Conservation (phyloP, 139 green algal species). For the Spirogloea muscicola region DNA sequence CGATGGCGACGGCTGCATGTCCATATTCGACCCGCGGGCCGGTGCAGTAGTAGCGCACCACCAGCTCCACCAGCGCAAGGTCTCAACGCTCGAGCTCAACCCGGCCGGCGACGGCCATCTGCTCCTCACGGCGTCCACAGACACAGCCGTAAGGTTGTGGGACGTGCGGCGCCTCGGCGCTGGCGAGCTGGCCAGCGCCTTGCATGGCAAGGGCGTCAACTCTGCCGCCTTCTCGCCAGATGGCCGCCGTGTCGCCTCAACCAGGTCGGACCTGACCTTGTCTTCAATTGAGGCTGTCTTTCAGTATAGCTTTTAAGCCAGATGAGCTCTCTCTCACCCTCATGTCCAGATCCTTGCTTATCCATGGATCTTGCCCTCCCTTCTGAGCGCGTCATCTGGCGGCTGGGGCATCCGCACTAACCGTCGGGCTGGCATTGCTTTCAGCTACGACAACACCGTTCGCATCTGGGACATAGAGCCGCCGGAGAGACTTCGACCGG, state of each 20-base stretch:
- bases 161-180: neutral
- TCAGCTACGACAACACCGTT: slow-evolving; percentile 30
- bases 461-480: neutral
- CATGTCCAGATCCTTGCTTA: neutral
- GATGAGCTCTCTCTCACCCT: neutral
- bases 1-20: neutral
- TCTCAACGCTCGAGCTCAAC: neutral
- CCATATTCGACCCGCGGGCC: neutral
- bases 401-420: too few species aligned
- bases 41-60: too few species aligned
- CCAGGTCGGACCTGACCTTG: neutral
- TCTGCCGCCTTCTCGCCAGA: slow-evolving; percentile 13
- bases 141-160: neutral
- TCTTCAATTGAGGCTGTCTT: neutral
- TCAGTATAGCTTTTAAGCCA: too few species aligned
- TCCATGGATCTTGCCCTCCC: neutral
- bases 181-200: neutral
- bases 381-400: neutral
- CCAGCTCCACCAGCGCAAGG: slow-evolving; percentile 6
- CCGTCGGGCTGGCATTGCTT: too few species aligned
- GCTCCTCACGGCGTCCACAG: neutral
- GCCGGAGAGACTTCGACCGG: neutral
- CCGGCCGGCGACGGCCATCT: neutral
- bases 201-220: neutral
- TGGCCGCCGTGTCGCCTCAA: neutral